These are phyloP conservation scores for Quercus dentata DNA, from an alignment of 306 rosid genomes.

Conservation along the genomic window DNA sequence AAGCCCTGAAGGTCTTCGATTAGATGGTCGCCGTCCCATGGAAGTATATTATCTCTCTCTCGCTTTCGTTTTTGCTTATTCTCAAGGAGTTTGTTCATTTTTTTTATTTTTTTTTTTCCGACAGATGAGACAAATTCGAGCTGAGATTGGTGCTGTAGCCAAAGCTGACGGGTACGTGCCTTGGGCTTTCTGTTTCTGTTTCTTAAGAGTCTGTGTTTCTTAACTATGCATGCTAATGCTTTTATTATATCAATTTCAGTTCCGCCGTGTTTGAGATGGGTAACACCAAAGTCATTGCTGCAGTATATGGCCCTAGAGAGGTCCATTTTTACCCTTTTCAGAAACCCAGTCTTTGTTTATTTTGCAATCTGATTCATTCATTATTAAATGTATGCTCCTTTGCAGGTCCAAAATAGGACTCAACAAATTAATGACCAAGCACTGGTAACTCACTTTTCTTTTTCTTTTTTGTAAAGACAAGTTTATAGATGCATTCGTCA, in stretches of 20 bases:
- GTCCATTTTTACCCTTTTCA: conserved; percentile 1
- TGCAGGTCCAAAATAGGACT: conserved; percentile 78
- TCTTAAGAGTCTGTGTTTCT: not conserved
- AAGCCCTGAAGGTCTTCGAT: conserved; percentile 92
- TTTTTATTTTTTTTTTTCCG: not conserved
- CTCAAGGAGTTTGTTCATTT: not conserved
- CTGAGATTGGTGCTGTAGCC: conserved; percentile 80
- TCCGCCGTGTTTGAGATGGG: conserved; percentile 94
- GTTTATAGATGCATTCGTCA: not conserved
- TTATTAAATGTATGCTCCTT: not conserved
- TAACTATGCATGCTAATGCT: too few relatives aligned
- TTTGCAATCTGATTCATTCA: not conserved
- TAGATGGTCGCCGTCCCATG: conserved; percentile 83
- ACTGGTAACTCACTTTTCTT: conserved; percentile 24
- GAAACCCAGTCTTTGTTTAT: too few relatives aligned
- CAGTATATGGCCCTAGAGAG: conserved; percentile 94
- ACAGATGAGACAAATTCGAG: conserved; percentile 91
- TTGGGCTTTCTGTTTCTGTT: not conserved
- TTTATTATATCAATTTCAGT: conserved; percentile 27
- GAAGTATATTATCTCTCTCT: conserved; percentile 18
- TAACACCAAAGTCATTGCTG: conserved; percentile 86
- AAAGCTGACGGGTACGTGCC: conserved; percentile 69
- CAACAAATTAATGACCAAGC: conserved; percentile 69
- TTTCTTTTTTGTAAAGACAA: not conserved
- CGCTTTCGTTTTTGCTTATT: too few relatives aligned